Conservation (phyloP, 345 rosid species). For the Gossypium bickii region DNA sequence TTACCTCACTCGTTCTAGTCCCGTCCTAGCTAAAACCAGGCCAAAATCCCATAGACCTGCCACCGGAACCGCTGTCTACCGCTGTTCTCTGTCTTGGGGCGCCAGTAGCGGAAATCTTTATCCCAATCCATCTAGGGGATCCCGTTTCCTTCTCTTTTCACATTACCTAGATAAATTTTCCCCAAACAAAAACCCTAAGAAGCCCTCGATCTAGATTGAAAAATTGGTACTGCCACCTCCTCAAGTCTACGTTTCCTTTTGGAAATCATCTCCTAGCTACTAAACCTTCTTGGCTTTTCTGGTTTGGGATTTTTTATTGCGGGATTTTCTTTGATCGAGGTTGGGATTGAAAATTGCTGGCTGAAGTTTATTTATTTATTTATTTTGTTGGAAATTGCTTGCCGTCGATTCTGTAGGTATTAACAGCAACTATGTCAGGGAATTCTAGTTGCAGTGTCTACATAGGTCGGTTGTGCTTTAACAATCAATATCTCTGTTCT, state of each 20-base stretch:
- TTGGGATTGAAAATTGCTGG: neutral
- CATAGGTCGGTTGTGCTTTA: constrained; percentile 34
- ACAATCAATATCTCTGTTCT: neutral
- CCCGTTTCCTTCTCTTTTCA: neutral
- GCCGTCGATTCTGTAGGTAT: neutral
- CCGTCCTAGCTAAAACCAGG: neutral
- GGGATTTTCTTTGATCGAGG: too few species aligned
- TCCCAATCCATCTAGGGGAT: neutral
- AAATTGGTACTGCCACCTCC: neutral
- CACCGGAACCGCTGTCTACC: neutral
- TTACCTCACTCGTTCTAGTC: neutral
- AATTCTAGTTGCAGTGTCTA: constrained; percentile 49
- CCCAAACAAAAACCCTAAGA: neutral
- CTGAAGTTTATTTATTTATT: neutral
- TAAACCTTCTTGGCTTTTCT: too few species aligned
- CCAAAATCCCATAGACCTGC: neutral
- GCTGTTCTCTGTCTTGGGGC: neutral
- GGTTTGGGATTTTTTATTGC: too few species aligned
- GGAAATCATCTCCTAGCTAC: too few species aligned
- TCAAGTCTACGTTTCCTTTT: neutral
- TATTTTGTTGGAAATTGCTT: neutral
- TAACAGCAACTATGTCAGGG: constrained; percentile 39
- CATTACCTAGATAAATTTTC: neutral
- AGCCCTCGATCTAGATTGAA: neutral
- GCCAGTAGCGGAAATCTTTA: neutral